phyloP scores from a whole-genome alignment of 805 yeast genomes.

The Aciculoconidium aculeatum region DNA sequence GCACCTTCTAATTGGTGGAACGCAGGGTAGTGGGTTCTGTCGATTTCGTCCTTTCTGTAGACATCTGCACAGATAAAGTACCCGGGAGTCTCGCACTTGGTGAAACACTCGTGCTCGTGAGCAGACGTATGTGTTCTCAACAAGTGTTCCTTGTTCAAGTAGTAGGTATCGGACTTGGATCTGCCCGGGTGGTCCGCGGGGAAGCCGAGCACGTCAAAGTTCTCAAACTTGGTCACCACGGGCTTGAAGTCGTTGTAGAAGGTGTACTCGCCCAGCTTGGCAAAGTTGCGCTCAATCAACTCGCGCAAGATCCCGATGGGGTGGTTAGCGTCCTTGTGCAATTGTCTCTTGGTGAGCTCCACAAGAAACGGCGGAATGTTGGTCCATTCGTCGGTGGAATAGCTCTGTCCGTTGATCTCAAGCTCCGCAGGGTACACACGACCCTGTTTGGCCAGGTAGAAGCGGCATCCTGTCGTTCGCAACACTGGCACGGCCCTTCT shows the following conservation, averaged over 20 bases:
- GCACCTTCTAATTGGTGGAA: slow-evolving; percentile 99
- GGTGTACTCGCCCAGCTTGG: slow-evolving; percentile 58
- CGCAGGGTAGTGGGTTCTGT: slow-evolving; percentile 92
- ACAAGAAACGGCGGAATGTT: slow-evolving; percentile 76
- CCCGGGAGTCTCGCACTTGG: slow-evolving; percentile 64
- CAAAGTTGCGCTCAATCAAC: slow-evolving; percentile 64
- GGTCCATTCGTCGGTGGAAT: slow-evolving; percentile 71
- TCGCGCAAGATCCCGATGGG: slow-evolving; percentile 84
- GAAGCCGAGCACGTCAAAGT: slow-evolving; percentile 89
- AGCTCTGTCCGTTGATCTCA: slow-evolving; percentile 44
- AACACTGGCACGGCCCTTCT: not conserved
- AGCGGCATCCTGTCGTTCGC: not conserved
- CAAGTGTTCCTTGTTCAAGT: slow-evolving; percentile 64
- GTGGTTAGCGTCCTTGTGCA: slow-evolving; percentile 71
- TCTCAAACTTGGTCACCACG: slow-evolving; percentile 72
- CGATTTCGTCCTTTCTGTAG: slow-evolving; percentile 91
- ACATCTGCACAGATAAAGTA: slow-evolving; percentile 94
- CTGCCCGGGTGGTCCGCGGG: slow-evolving; percentile 93
- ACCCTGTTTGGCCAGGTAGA: slow-evolving; percentile 4
- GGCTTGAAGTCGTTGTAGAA: slow-evolving; percentile 79
- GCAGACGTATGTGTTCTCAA: slow-evolving; percentile 96
- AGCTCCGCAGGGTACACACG: slow-evolving; percentile 22
- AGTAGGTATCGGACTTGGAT: slow-evolving; percentile 87
- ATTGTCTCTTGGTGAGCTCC: slow-evolving; percentile 59
- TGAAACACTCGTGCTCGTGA: slow-evolving; percentile 85